These are phyloP conservation scores for Magnolia officinalis DNA, from an alignment of 164 flowering plant species.

Conservation along the genomic window DNA sequence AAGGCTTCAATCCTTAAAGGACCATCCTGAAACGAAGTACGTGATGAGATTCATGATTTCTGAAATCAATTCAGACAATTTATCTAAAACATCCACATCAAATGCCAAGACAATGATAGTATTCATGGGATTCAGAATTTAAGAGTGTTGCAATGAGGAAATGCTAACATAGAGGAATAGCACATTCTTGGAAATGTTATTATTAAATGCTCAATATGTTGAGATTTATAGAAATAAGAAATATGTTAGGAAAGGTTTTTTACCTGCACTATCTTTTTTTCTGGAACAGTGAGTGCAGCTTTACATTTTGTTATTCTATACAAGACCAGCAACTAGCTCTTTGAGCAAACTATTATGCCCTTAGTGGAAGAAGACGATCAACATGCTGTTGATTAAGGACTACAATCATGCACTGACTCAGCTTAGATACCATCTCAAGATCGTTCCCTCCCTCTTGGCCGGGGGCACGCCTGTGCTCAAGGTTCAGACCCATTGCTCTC, in stretches of 20 bases:
- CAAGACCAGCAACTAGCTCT: no score
- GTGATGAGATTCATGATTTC: background rate
- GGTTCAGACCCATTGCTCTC: no score
- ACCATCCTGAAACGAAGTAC: constrained; percentile 65
- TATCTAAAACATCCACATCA: background rate
- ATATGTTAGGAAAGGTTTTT: no score
- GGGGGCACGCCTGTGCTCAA: no score
- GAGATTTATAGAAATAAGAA: background rate
- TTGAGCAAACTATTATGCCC: no score
- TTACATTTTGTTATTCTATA: no score
- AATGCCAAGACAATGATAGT: background rate
- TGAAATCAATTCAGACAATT: background rate
- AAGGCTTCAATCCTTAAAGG: constrained; percentile 83
- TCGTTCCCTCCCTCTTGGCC: no score
- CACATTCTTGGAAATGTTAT: background rate
- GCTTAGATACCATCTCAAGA: no score
- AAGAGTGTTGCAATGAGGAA: background rate
- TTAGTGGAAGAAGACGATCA: no score
- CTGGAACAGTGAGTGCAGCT: no score
- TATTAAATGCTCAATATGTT: background rate
- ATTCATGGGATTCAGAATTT: background rate
- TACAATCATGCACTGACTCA: no score
- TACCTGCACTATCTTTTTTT: background rate
- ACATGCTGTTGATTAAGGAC: no score
- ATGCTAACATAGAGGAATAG: background rate